phyloP scores from a whole-genome alignment of 2,329 filamentous ascomycete genomes.

The Gaeumannomyces sp. region DNA sequence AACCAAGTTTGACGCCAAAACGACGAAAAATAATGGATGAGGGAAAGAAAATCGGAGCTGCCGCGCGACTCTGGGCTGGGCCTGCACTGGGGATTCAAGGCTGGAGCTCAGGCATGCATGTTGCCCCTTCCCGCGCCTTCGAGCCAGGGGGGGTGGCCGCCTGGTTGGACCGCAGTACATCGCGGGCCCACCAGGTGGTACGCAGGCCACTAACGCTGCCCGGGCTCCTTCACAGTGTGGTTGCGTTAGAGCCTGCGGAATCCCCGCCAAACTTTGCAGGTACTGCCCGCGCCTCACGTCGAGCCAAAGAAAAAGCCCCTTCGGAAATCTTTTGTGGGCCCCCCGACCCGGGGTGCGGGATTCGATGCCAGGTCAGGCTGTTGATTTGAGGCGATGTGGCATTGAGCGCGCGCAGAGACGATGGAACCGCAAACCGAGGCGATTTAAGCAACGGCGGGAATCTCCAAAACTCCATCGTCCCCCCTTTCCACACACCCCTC shows the following conservation, averaged over 20 bases:
- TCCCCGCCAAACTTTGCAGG: too few species aligned
- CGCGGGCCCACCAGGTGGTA: not conserved
- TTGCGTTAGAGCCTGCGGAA: not conserved
- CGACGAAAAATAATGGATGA: not conserved
- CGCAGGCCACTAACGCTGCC: not conserved
- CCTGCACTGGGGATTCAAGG: not conserved
- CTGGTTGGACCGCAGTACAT: not conserved
- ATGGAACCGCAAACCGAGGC: too few species aligned
- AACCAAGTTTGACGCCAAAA: not conserved
- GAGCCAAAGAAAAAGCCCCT: not conserved
- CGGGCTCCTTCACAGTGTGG: too few species aligned
- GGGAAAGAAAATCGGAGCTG: conserved; percentile 2
- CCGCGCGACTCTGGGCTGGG: conserved; percentile 2
- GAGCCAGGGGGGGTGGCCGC: not conserved
- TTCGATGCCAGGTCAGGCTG: not conserved
- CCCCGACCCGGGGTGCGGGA: not conserved
- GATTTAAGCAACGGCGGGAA: not conserved
- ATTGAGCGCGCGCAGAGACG: not conserved
- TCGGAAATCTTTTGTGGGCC: not conserved
- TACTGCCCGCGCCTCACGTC: not conserved
- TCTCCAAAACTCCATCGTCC: not conserved
- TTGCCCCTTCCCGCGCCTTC: not conserved
- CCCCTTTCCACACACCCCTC: not conserved
- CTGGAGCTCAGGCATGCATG: not conserved
- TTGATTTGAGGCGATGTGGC: conserved; percentile 10